Percentiles rank a stretch among this genome's conserved stretches.
Evolutionary conservation across 495 filamentous ascomycete species (phyloP).

Genomic region (Xylaria sp.): DNA sequence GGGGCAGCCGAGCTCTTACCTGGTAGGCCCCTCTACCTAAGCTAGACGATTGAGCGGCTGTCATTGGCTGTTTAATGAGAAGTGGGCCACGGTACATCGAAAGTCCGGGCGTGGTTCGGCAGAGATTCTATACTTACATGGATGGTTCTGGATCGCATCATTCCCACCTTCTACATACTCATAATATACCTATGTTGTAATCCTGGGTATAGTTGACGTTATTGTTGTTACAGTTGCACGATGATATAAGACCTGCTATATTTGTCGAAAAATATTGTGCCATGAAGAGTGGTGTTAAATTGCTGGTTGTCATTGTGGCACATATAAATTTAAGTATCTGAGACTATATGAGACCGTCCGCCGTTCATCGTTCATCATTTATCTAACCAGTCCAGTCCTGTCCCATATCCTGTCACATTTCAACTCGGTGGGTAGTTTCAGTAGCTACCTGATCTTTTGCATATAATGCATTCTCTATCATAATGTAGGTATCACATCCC

Average conservation of each 20-base stretch:
- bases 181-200: no score
- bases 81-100: constrained; percentile 16
- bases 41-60: not conserved
- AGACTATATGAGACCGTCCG: no score
- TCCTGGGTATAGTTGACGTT: not conserved
- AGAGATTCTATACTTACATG: not conserved
- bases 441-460: not conserved
- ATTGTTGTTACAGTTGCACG: not conserved
- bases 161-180: not conserved
- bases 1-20: constrained; percentile 21
- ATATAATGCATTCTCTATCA: constrained; percentile 12
- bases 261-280: not conserved
- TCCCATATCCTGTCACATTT: not conserved
- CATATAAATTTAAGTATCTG: not conserved
- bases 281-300: not conserved
- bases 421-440: not conserved
- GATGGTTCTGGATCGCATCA: not conserved
- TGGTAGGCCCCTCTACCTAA: not conserved
- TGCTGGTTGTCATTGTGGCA: not conserved
- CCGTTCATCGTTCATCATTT: no score
- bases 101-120: not conserved
- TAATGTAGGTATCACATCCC: not conserved
- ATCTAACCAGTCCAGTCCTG: no score
- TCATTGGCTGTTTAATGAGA: constrained; percentile 11
- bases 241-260: not conserved